Evolutionary conservation across 148 eudicot species (phyloP).

Genomic region (Euryodendron excelsum): DNA sequence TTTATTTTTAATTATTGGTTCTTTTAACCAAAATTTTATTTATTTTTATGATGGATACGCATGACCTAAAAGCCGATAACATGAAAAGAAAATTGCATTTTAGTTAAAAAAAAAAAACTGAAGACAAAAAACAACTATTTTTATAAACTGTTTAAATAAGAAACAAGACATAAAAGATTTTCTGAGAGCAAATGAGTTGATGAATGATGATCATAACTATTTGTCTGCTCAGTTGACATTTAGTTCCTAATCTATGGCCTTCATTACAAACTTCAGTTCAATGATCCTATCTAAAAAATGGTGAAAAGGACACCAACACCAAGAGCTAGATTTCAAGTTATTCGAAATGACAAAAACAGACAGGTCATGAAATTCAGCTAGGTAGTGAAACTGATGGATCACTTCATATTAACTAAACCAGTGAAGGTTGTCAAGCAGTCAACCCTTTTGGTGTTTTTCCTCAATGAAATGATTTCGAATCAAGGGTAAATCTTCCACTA

Average conservation of each 20-base stretch:
- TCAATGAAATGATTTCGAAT: background rate
- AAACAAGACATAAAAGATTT: no score
- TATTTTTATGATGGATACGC: no score
- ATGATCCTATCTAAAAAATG: background rate
- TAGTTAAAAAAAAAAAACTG: no score
- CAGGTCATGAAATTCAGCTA: background rate
- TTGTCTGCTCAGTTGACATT: background rate
- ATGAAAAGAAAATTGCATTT: no score
- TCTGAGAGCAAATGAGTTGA: background rate
- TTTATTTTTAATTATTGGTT: no score
- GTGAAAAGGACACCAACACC: background rate
- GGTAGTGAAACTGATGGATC: constrained; percentile 8
- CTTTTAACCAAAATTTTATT: no score
- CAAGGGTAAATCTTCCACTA: constrained; percentile 11
- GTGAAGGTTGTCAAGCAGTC: no score
- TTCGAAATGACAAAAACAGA: background rate
- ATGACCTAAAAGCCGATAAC: no score
- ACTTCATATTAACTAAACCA: background rate
- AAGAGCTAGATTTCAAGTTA: no score
- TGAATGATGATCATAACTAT: background rate
- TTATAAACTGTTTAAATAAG: no score
- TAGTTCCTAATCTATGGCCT: background rate
- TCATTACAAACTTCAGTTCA: background rate
- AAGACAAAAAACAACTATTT: no score
- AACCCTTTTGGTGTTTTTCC: no score